Evolutionary conservation across 2,329 filamentous ascomycete species (phyloP), one percentile per base, ranked within the genome.

Genomic region (Microthyrium microscopicum): DNA sequence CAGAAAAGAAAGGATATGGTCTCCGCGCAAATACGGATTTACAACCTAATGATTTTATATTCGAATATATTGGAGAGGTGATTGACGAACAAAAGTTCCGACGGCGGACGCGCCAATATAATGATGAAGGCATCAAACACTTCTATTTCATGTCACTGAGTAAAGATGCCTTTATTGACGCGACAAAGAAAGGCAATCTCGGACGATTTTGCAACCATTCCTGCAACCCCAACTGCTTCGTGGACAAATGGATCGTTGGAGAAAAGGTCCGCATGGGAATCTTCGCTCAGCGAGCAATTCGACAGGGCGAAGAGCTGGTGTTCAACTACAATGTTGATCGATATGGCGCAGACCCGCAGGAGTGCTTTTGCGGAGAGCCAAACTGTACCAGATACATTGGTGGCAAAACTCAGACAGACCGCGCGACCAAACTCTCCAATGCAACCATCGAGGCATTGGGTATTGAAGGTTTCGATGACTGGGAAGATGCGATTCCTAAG

Each of bases 271-370:
- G 89, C 47, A 98, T 98, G 89, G 89, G 89, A 47, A 95, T 98
- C 45, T 98, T 98, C 61, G 82, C 85, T 46, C 71, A 81, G 57
- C 81, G 85, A 42, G 66, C 70, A 47, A 77, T 98, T 51, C 73
- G 75, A 50, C 75, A 80, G 13, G 89, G 89, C 35, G 89, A 98
- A 55, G 89, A 98, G 55, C 64, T 98, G 36, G 85, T 93, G 16
- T 98, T 98, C 65, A 94, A 98, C 62, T 98, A 98, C 70, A 98
- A 98, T 48, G 89, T 98, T 43, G 89, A 98, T 56, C 77, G 89
- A 42, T 98, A 98, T 51, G 89, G 89, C 41, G 85, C 89, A 27
- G 84, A 98, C 46, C 87, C 89, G 27, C 87, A 95, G 55, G 84
- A 83, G 19, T 98, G 89, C 57, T 95, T 95, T 56, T 98, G 89